phyloP scores from a whole-genome alignment of 1,284 basidiomycete genomes.

The Vanrija pseudolonga region DNA sequence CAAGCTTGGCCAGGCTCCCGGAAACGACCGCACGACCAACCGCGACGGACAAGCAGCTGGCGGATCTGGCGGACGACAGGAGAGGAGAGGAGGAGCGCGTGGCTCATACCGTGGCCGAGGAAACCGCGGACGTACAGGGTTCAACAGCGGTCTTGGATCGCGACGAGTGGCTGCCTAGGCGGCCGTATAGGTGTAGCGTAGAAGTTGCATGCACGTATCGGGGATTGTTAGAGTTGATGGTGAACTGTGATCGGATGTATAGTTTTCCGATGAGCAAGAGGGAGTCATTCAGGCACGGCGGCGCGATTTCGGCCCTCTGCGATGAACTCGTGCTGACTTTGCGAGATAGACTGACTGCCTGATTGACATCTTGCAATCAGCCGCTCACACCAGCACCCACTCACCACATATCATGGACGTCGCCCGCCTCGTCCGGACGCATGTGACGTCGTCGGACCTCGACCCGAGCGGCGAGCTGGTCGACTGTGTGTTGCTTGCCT shows the following conservation, averaged over 20 bases:
- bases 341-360: too few species aligned
- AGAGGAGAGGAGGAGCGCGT: conserved; percentile 40
- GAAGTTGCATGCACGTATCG: not conserved
- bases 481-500: conserved; percentile 23
- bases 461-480: conserved; percentile 37
- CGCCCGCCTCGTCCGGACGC: conserved; percentile 38
- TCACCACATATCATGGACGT: conserved; percentile 35
- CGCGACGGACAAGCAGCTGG: conserved; percentile 32
- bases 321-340: not conserved
- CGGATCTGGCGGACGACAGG: conserved; percentile 35
- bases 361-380: too few species aligned
- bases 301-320: not conserved
- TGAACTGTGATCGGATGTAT: too few species aligned
- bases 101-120: conserved; percentile 28
- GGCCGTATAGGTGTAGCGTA: not conserved
- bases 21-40: conserved; percentile 56
- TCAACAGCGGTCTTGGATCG: too few species aligned
- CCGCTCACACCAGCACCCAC: too few species aligned
- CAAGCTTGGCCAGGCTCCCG: conserved; percentile 71
- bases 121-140: not conserved
- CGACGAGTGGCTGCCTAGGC: not conserved
- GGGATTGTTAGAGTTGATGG: not conserved
- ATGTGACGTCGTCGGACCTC: conserved; percentile 42
- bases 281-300: too few species aligned
- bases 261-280: too few species aligned